These are phyloP conservation scores for Geotrichum ghanense DNA, from an alignment of 805 yeast species.

Conservation along the genomic window DNA sequence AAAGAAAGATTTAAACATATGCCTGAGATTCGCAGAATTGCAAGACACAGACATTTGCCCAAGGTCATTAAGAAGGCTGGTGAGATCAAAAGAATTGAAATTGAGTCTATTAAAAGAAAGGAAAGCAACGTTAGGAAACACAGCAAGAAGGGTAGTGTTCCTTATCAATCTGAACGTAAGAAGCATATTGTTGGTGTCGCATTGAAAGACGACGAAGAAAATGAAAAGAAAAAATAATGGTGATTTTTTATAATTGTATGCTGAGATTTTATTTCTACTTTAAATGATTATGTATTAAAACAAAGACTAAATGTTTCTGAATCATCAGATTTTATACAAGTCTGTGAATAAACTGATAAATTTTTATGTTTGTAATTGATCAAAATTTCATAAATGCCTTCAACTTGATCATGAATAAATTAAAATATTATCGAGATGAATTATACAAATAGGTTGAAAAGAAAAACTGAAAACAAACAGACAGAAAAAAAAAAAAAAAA, in stretches of 20 bases:
- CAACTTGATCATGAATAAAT: no score
- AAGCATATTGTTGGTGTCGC: conserved; percentile 82
- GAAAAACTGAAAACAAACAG: no score
- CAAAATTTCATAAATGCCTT: no score
- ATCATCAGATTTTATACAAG: no score
- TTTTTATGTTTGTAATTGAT: no score
- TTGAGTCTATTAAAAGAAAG: conserved; percentile 61
- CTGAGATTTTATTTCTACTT: no score
- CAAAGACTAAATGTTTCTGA: no score
- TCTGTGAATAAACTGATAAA: no score
- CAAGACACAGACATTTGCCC: conserved; percentile 90
- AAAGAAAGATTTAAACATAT: conserved; percentile 87
- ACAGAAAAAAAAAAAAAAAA: background rate
- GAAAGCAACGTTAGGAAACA: conserved; percentile 77
- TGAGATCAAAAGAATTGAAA: conserved; percentile 71
- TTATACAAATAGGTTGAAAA: no score
- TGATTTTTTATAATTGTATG: background rate
- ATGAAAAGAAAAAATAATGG: conserved; percentile 4
- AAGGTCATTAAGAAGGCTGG: conserved; percentile 75
- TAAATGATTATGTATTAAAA: no score
- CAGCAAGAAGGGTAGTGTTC: conserved; percentile 38
- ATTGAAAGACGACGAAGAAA: conserved; percentile 19
- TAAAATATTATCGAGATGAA: no score
- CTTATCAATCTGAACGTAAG: conserved; percentile 54
- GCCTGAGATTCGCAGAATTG: conserved; percentile 90